Evolutionary conservation across 2,329 filamentous ascomycete species (phyloP).

Genomic region (Exophiala aquamarina): DNA sequence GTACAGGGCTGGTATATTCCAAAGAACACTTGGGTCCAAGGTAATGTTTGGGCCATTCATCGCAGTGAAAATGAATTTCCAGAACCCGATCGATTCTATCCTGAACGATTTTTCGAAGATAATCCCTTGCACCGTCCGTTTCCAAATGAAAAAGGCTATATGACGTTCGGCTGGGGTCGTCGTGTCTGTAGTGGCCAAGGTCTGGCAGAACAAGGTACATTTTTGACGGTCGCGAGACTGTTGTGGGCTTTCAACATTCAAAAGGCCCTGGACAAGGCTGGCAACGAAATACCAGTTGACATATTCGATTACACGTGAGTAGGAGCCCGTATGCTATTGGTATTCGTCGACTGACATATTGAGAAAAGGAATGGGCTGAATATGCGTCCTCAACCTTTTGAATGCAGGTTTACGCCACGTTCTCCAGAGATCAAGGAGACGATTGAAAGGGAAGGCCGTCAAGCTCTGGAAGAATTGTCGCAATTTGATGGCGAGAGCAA

Average conservation of each 20-base stretch:
- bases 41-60: slow-evolving; percentile 27
- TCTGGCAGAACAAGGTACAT: slow-evolving; percentile 60
- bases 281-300: slow-evolving; percentile 6
- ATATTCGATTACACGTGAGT: slow-evolving; percentile 9
- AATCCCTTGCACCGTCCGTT: slow-evolving; percentile 40
- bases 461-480: slow-evolving; percentile 12
- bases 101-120: slow-evolving; percentile 41
- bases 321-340: slow-evolving; percentile 50
- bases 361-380: slow-evolving; percentile 54
- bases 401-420: slow-evolving; percentile 11
- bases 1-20: slow-evolving; percentile 45
- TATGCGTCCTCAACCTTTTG: slow-evolving; percentile 10
- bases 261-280: slow-evolving; percentile 37
- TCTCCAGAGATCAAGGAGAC: slow-evolving; percentile 11
- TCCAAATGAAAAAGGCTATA: slow-evolving; percentile 51
- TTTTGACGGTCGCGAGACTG: slow-evolving; percentile 57
- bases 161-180: slow-evolving; percentile 59
- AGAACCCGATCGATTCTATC: slow-evolving; percentile 41
- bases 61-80: slow-evolving; percentile 41
- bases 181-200: slow-evolving; percentile 55
- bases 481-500: slow-evolving; percentile 20
- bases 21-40: slow-evolving; percentile 40
- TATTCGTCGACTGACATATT: too few relatives aligned
- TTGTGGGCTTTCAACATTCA: slow-evolving; percentile 59
- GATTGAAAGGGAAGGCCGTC: slow-evolving; percentile 9